Percentiles rank a stretch among this genome's conserved stretches.
Evolutionary conservation across 2,329 filamentous ascomycete species (phyloP).

Genomic region (Berkeleyomyces basicola): DNA sequence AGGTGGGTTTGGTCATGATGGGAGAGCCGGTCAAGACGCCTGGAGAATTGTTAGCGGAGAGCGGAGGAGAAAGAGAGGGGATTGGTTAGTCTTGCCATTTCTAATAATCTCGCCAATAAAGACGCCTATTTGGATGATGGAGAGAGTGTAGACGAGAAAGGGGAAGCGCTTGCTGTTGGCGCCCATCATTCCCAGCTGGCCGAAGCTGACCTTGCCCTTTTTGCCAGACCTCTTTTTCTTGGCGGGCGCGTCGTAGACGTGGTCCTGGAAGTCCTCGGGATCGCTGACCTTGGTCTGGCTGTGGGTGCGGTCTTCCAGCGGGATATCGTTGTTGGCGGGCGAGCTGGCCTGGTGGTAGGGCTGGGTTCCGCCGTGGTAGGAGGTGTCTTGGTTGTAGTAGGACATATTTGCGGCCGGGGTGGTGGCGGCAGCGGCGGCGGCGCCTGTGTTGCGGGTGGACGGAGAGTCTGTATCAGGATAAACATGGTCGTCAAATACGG

Average conservation of each 20-base stretch:
- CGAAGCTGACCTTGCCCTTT: constrained; percentile 34
- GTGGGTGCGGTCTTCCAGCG: constrained; percentile 32
- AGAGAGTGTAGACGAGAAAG: constrained; percentile 70
- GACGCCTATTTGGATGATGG: constrained; percentile 59
- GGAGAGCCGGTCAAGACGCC: constrained; percentile 61
- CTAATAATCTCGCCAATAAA: constrained; percentile 80
- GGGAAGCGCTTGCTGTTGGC: constrained; percentile 43
- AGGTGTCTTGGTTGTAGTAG: constrained; percentile 29
- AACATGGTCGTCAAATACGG: constrained; percentile 50
- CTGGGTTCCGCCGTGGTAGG: constrained; percentile 35
- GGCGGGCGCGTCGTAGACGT: constrained; percentile 42
- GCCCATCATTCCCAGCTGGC: constrained; percentile 43
- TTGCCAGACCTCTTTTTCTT: constrained; percentile 20
- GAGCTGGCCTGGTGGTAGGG: constrained; percentile 18
- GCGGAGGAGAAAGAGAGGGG: background rate
- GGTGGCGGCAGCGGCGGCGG: background rate
- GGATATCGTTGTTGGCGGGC: constrained; percentile 36
- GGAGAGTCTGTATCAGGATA: constrained; percentile 34
- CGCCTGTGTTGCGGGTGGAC: background rate
- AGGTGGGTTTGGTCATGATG: constrained; percentile 63
- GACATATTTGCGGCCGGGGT: constrained; percentile 20
- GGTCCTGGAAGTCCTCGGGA: constrained; percentile 31
- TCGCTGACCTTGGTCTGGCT: constrained; percentile 17
- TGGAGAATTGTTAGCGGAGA: constrained; percentile 21
- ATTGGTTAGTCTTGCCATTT: constrained; percentile 43